These are phyloP conservation scores for Mucor saturninus DNA, from an alignment of 371 early-diverging fungal genomes.

Conservation along the genomic window DNA sequence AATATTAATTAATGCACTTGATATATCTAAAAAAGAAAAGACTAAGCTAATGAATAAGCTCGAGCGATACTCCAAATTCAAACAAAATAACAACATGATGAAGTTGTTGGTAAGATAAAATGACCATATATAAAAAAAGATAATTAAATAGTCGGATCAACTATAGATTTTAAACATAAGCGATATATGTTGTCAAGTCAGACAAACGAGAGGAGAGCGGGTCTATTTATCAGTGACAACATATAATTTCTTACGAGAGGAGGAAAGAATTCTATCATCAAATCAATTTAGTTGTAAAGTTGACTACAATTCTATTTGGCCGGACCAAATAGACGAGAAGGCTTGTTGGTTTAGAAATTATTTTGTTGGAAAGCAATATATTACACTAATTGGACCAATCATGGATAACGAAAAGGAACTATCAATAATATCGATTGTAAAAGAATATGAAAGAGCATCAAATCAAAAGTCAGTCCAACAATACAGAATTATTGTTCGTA, in stretches of 20 bases:
- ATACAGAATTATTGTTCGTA: conserved; percentile 43
- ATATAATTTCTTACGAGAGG: conserved; percentile 7
- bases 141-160: background rate
- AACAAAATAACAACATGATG: conserved; percentile 10
- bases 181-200: conserved; percentile 17
- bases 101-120: conserved; percentile 6
- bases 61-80: conserved; percentile 9
- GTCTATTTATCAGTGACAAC: background rate
- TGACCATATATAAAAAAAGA: background rate
- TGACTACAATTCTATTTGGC: conserved; percentile 17
- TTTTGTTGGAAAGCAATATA: conserved; percentile 45
- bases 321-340: conserved; percentile 41
- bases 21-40: conserved; percentile 15
- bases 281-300: background rate
- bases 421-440: conserved; percentile 22
- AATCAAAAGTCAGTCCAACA: conserved; percentile 1
- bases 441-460: conserved; percentile 9
- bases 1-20: conserved; percentile 15
- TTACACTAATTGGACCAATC: conserved; percentile 41
- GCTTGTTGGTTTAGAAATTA: conserved; percentile 40
- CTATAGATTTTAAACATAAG: conserved; percentile 6
- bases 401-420: conserved; percentile 9
- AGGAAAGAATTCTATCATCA: conserved; percentile 2
- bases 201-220: background rate
- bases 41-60: conserved; percentile 5